These are phyloP conservation scores for Solanum tarijense DNA, from an alignment of 257 asterid genomes.

Conservation along the genomic window DNA sequence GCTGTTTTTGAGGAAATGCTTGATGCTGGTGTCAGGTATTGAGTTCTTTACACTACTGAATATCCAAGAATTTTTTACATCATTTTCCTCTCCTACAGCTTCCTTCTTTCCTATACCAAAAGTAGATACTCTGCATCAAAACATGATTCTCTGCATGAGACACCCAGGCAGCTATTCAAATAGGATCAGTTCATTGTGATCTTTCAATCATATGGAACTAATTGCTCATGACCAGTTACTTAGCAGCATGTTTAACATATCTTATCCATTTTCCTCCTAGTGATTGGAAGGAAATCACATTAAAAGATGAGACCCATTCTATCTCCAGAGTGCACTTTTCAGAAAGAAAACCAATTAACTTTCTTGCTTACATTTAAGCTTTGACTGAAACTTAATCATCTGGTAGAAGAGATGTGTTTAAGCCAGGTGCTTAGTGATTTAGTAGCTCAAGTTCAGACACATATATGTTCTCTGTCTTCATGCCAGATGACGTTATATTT, in stretches of 20 bases:
- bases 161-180: background rate
- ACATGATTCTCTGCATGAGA: background rate
- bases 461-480: background rate
- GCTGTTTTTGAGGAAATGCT: slow-evolving; percentile 99
- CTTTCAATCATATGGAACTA: background rate
- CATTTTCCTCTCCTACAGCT: background rate
- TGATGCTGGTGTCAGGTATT: slow-evolving; percentile 87
- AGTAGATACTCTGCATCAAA: background rate
- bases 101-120: background rate
- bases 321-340: background rate
- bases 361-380: background rate
- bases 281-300: background rate
- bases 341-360: background rate
- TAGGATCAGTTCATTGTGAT: background rate
- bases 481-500: background rate
- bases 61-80: background rate
- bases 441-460: background rate
- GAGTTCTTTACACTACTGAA: background rate
- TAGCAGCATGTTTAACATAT: background rate
- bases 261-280: background rate
- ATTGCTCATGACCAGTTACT: background rate
- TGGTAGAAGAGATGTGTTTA: background rate
- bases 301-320: background rate
- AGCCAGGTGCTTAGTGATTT: background rate
- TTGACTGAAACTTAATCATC: background rate